Evolutionary conservation across 163 green algal species (phyloP).

Genomic region (Coccomyxa subellipsoidea): DNA sequence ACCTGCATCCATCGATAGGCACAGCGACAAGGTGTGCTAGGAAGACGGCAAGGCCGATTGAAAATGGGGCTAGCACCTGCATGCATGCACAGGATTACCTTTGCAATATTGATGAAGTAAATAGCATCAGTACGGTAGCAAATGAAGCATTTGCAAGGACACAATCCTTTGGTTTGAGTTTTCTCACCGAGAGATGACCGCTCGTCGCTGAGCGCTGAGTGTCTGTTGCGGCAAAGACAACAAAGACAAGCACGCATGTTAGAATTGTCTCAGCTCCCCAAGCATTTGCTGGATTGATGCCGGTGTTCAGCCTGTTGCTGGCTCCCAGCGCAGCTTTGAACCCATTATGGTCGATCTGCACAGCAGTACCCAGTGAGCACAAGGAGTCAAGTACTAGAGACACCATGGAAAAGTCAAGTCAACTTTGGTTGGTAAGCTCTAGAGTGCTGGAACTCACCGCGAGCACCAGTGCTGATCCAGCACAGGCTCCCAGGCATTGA

Average conservation of each 20-base stretch:
- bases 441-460: too few relatives aligned
- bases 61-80: slow-evolving; percentile 5
- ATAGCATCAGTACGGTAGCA: neutral
- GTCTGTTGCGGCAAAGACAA: slow-evolving; percentile 26
- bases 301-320: slow-evolving; percentile 16
- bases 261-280: slow-evolving; percentile 21
- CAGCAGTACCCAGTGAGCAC: neutral
- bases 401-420: too few relatives aligned
- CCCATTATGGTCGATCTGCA: slow-evolving; percentile 9
- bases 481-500: neutral
- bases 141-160: neutral
- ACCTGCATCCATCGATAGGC: slow-evolving; percentile 24
- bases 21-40: slow-evolving; percentile 17
- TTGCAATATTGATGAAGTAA: neutral
- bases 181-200: neutral
- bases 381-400: too few relatives aligned
- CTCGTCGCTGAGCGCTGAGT: slow-evolving; percentile 11
- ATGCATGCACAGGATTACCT: neutral
- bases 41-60: slow-evolving; percentile 17
- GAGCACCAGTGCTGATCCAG: neutral
- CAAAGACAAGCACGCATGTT: slow-evolving; percentile 19
- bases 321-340: slow-evolving; percentile 15
- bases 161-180: too few relatives aligned
- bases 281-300: neutral
- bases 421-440: too few relatives aligned